These are phyloP conservation scores for Pyrrhoderma noxium DNA, from an alignment of 1,284 basidiomycete genomes.

Conservation along the genomic window DNA sequence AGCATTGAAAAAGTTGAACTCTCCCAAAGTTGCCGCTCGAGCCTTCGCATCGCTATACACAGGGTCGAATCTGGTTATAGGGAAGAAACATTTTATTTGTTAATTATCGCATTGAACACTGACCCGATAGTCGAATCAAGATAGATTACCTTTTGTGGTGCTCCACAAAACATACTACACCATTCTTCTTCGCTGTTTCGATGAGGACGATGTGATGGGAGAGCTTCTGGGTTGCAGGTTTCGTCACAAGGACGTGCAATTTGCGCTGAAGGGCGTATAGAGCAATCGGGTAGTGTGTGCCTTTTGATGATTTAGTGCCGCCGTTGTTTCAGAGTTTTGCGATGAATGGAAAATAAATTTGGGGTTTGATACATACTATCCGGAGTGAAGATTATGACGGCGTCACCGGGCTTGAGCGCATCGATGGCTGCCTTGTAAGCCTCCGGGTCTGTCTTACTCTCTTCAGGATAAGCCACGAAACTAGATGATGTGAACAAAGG, in stretches of 20 bases:
- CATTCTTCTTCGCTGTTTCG: slow-evolving; percentile 66
- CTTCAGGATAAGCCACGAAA: slow-evolving; percentile 76
- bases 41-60: slow-evolving; percentile 87
- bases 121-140: not conserved
- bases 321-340: not conserved
- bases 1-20: slow-evolving; percentile 87
- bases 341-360: slow-evolving; percentile 19
- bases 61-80: slow-evolving; percentile 68
- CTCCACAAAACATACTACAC: slow-evolving; percentile 86
- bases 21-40: slow-evolving; percentile 69
- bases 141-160: slow-evolving; percentile 64
- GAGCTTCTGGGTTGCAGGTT: slow-evolving; percentile 85
- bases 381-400: slow-evolving; percentile 83
- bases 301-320: slow-evolving; percentile 30
- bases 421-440: slow-evolving; percentile 88
- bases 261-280: slow-evolving; percentile 78
- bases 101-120: too few species aligned
- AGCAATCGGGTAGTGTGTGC: slow-evolving; percentile 82
- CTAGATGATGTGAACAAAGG: slow-evolving; percentile 30
- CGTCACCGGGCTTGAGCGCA: slow-evolving; percentile 71
- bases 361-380: slow-evolving; percentile 48
- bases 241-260: slow-evolving; percentile 86
- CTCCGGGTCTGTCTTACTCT: slow-evolving; percentile 62
- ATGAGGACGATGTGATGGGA: slow-evolving; percentile 77
- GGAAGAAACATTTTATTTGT: slow-evolving; percentile 5